These are phyloP conservation scores for Ceraceosorus bombacis DNA, from an alignment of 1,284 basidiomycete species.

Conservation along the genomic window DNA sequence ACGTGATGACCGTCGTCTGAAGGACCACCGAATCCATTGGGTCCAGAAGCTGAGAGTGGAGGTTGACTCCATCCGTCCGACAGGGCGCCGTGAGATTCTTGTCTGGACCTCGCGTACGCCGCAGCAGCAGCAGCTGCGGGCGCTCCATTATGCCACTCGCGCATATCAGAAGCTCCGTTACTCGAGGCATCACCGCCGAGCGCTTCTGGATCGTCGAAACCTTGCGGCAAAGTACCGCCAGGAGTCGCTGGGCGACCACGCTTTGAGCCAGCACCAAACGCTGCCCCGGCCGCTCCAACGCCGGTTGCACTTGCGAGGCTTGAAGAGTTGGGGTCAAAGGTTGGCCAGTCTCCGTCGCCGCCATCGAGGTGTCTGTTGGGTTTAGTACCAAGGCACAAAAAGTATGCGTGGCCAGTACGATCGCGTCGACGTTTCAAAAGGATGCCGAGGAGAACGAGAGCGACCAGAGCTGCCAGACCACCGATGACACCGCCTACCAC, in stretches of 20 bases:
- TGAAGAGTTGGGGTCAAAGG: slow-evolving; percentile 24
- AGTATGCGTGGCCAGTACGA: slow-evolving; percentile 32
- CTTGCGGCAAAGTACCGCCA: slow-evolving; percentile 24
- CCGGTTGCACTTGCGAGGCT: slow-evolving; percentile 12
- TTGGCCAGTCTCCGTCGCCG: slow-evolving; percentile 31
- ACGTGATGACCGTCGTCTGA: background rate
- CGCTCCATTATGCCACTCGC: background rate
- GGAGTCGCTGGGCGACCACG: slow-evolving; percentile 14
- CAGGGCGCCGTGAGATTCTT: background rate
- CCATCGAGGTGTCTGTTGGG: slow-evolving; percentile 19
- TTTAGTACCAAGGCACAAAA: slow-evolving; percentile 33
- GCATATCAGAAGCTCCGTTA: no score
- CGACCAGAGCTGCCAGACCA: slow-evolving; percentile 24
- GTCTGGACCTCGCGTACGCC: background rate
- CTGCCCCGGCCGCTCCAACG: slow-evolving; percentile 17
- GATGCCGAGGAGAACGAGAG: slow-evolving; percentile 17
- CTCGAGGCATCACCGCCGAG: background rate
- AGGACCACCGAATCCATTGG: background rate
- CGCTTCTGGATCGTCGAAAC: slow-evolving; percentile 26
- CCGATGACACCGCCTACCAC: slow-evolving; percentile 39
- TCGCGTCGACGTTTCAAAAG: slow-evolving; percentile 22
- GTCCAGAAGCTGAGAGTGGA: background rate
- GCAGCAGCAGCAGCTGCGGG: background rate
- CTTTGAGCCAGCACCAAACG: slow-evolving; percentile 6
- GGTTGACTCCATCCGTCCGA: background rate